Conservation (phyloP, 2,329 filamentous ascomycete species). For the Curvularia hawaiiensis region DNA sequence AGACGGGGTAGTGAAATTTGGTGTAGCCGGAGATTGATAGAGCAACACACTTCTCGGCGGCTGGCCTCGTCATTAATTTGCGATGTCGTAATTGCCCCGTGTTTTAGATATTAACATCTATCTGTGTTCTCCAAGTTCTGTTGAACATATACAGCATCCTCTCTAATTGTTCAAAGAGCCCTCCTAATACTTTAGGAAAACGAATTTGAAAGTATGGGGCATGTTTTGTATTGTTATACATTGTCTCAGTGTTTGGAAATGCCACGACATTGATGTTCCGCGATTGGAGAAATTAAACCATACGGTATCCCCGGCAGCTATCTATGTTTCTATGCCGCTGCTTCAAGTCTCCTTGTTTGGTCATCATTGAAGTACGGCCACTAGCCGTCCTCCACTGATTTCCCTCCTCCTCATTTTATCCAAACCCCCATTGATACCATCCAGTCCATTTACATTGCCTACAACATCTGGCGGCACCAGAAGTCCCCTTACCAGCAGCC, state of each 20-base stretch:
- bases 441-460: constrained; percentile 66
- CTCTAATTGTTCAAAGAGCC: neutral
- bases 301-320: neutral
- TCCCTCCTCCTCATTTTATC: constrained; percentile 69
- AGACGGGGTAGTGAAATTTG: neutral
- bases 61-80: neutral
- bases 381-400: constrained; percentile 70
- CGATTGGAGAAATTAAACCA: neutral
- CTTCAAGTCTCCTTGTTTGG: neutral
- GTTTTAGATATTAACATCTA: neutral
- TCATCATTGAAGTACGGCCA: constrained; percentile 44
- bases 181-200: no score
- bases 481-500: constrained; percentile 60
- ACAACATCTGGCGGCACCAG: constrained; percentile 69
- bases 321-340: neutral
- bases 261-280: neutral
- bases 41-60: neutral
- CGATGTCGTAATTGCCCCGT: neutral
- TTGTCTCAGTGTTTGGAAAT: neutral
- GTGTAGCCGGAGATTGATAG: neutral
- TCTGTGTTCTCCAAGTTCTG: neutral
- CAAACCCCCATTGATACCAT: constrained; percentile 69
- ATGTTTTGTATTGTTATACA: neutral
- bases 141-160: neutral
- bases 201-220: no score